Evolutionary conservation across 306 rosid species (phyloP).

Genomic region (Lupinus albus): DNA sequence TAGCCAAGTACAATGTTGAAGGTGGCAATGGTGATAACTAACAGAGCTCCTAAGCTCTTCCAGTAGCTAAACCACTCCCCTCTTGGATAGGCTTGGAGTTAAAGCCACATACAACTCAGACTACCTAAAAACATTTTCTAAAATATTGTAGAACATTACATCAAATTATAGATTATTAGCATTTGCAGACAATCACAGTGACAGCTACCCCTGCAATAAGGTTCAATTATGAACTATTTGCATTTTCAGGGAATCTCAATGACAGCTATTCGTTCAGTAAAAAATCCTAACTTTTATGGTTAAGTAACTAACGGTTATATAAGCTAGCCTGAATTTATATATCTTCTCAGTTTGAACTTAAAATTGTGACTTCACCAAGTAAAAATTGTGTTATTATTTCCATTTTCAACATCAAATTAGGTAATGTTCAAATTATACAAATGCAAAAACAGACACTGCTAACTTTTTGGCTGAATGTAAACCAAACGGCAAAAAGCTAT

Average conservation of each 20-base stretch:
- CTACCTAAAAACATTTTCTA: neutral
- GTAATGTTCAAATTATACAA: slow-evolving; percentile 4
- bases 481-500: neutral
- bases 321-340: slow-evolving; percentile 8
- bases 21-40: neutral
- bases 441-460: neutral
- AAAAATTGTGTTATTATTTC: slow-evolving; percentile 12
- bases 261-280: slow-evolving; percentile 1
- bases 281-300: neutral
- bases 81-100: slow-evolving; percentile 19
- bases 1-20: neutral
- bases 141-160: neutral
- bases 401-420: neutral
- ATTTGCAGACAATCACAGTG: neutral
- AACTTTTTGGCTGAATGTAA: slow-evolving; percentile 8
- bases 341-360: slow-evolving; percentile 33
- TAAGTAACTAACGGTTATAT: slow-evolving; percentile 11
- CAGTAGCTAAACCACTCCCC: slow-evolving; percentile 12
- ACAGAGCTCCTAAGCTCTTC: neutral
- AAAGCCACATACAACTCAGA: neutral
- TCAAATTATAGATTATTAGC: slow-evolving; percentile 17
- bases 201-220: slow-evolving; percentile 19
- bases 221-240: slow-evolving; percentile 20
- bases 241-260: slow-evolving; percentile 1
- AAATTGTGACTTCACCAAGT: slow-evolving; percentile 8